These are phyloP conservation scores for Pythium grandisporangium DNA, from an alignment of 352 stramenopile genomes.

Conservation along the genomic window DNA sequence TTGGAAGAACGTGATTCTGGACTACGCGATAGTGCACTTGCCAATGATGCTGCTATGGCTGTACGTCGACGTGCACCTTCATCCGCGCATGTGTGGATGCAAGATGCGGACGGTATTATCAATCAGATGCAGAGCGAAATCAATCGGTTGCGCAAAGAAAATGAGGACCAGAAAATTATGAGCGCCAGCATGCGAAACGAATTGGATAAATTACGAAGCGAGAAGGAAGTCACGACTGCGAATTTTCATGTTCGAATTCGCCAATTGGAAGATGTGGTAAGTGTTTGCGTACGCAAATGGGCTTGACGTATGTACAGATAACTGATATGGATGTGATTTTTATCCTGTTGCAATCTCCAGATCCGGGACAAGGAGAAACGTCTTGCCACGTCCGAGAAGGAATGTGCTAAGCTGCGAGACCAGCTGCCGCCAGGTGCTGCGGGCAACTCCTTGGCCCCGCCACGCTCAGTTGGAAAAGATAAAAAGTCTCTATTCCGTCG, in stretches of 20 bases:
- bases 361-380: conserved; percentile 83
- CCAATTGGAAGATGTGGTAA: conserved; percentile 56
- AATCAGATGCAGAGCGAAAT: conserved; percentile 67
- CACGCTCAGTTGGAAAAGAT: conserved; percentile 31
- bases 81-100: conserved; percentile 74
- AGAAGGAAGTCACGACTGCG: conserved; percentile 63
- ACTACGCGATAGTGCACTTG: conserved; percentile 9
- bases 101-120: conserved; percentile 79
- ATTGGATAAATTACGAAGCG: conserved; percentile 56
- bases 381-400: conserved; percentile 54
- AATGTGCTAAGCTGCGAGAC: conserved; percentile 61
- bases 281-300: background rate
- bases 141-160: conserved; percentile 60
- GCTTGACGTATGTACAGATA: too few species aligned
- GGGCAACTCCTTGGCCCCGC: conserved; percentile 15
- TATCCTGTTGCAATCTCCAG: conserved; percentile 14
- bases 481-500: conserved; percentile 54
- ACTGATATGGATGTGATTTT: conserved; percentile 5
- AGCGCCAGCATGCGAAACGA: conserved; percentile 53
- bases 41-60: background rate
- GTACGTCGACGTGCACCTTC: conserved; percentile 37
- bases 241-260: conserved; percentile 83
- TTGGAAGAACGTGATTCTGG: conserved; percentile 36
- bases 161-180: conserved; percentile 49
- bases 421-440: conserved; percentile 14